phyloP scores from a whole-genome alignment of 371 early-diverging fungal species.

The Mortierella sp. region DNA sequence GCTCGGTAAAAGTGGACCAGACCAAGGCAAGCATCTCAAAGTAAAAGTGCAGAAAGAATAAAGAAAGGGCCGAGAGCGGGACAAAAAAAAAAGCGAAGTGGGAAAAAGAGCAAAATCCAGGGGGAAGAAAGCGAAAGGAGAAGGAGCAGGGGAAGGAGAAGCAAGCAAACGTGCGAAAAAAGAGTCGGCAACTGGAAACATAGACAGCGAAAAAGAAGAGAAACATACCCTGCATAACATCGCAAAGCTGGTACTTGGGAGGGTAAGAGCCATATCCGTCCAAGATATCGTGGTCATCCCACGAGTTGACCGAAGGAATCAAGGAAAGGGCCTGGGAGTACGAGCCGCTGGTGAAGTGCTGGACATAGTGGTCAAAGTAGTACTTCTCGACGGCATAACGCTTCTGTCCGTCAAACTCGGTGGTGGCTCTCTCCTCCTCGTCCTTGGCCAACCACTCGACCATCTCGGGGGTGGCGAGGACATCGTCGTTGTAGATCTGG shows the following conservation, averaged over 20 bases:
- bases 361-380: slow-evolving; percentile 80
- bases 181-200: neutral
- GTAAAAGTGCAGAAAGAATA: neutral
- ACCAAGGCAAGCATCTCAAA: neutral
- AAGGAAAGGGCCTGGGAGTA: slow-evolving; percentile 74
- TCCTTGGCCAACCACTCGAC: slow-evolving; percentile 61
- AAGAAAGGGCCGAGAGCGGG: neutral
- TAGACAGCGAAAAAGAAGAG: neutral
- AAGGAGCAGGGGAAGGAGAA: too few relatives aligned
- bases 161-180: slow-evolving; percentile 14
- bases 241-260: slow-evolving; percentile 75
- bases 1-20: neutral
- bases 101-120: neutral
- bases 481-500: slow-evolving; percentile 82
- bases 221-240: slow-evolving; percentile 65
- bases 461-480: slow-evolving; percentile 36
- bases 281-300: slow-evolving; percentile 88
- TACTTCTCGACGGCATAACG: slow-evolving; percentile 69
- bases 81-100: neutral
- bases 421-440: slow-evolving; percentile 57
- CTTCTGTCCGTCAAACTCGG: slow-evolving; percentile 69
- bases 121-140: neutral
- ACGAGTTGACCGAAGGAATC: slow-evolving; percentile 81
- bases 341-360: slow-evolving; percentile 72
- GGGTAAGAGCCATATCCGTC: slow-evolving; percentile 88